phyloP scores from a whole-genome alignment of 805 yeast genomes.

The Cyberlindnera japonica region DNA sequence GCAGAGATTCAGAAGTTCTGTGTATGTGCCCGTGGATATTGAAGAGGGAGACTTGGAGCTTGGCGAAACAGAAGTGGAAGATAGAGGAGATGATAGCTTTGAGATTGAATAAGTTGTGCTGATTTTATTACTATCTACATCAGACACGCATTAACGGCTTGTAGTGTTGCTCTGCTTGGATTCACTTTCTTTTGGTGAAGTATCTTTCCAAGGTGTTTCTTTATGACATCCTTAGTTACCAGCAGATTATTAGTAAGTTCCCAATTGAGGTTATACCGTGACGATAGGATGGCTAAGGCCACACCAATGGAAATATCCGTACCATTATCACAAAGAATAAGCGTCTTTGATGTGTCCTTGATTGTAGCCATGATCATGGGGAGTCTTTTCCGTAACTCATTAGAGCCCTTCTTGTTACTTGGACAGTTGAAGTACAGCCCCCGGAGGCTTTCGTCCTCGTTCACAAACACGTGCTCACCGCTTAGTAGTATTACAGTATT shows the following conservation, averaged over 20 bases:
- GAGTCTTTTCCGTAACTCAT: constrained; percentile 47
- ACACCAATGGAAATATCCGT: constrained; percentile 65
- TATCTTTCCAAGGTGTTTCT: constrained; percentile 51
- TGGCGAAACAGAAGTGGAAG: constrained; percentile 11
- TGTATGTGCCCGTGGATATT: constrained; percentile 1
- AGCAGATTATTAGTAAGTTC: constrained; percentile 15
- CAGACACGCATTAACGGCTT: constrained; percentile 58
- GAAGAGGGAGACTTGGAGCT: constrained; percentile 19
- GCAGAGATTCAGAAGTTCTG: constrained; percentile 8
- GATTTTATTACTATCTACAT: no score
- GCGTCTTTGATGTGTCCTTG: constrained; percentile 6
- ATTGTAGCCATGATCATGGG: constrained; percentile 37
- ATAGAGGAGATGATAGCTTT: constrained; percentile 7
- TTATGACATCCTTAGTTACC: constrained; percentile 48
- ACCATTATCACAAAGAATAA: constrained; percentile 61
- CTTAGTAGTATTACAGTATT: constrained; percentile 11
- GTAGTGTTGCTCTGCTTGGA: constrained; percentile 76
- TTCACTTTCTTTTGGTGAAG: constrained; percentile 50
- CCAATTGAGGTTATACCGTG: constrained; percentile 44
- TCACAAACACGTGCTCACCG: background rate
- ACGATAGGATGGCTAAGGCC: constrained; percentile 48
- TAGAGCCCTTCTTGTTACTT: constrained; percentile 62
- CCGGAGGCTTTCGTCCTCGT: background rate
- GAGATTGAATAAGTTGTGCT: constrained; percentile 6
- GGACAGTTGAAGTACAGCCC: constrained; percentile 15